A percentile compares a stretch with the other conserved stretches of the same genome.
Conservation (phyloP, 73 alveolate species). For the Breviolum minutum region DNA sequence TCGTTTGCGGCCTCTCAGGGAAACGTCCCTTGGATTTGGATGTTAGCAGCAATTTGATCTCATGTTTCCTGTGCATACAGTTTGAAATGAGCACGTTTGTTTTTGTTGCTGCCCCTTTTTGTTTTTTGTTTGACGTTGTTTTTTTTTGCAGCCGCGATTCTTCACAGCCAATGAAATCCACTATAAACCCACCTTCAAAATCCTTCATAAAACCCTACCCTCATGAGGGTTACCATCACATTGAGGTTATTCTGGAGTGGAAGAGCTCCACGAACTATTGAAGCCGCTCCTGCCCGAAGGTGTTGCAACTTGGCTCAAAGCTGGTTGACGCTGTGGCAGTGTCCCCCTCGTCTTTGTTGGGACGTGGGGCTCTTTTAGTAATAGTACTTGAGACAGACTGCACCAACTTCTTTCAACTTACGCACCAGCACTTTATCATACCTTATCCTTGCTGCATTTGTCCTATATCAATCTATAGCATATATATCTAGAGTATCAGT, state of each 20-base stretch:
- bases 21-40: conserved; percentile 5
- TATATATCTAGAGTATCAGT: too few species aligned
- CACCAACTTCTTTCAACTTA: too few species aligned
- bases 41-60: background rate
- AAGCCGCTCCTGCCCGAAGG: conserved; percentile 53
- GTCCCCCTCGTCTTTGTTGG: too few species aligned
- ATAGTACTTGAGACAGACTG: too few species aligned
- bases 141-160: too few species aligned
- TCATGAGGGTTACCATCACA: background rate
- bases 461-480: background rate
- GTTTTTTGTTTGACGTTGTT: background rate
- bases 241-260: conserved; percentile 78
- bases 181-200: background rate
- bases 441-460: background rate
- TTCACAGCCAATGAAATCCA: background rate
- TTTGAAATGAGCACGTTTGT: background rate
- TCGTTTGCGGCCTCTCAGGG: conserved; percentile 82
- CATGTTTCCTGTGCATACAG: too few species aligned
- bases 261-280: conserved; percentile 30
- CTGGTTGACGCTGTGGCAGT: background rate
- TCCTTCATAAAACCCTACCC: too few species aligned
- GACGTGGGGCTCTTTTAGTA: too few species aligned
- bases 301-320: background rate
- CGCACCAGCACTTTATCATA: background rate
- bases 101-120: background rate